phyloP scores from a whole-genome alignment of 805 yeast species.

The Hanseniaspora pseudoguilliermondii region DNA sequence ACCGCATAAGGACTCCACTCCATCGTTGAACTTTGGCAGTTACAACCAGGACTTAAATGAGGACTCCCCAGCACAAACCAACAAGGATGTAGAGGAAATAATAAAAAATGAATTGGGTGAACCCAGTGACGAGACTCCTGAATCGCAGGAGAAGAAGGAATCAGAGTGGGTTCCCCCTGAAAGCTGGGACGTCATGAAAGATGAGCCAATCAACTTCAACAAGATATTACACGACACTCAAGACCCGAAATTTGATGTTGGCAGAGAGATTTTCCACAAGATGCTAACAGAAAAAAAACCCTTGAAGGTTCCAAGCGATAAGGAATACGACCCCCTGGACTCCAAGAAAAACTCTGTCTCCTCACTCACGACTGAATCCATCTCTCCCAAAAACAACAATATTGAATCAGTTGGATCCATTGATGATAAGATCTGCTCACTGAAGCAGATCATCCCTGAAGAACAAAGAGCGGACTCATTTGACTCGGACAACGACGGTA shows the following conservation, averaged over 20 bases:
- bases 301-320: background rate
- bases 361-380: background rate
- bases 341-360: background rate
- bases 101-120: background rate
- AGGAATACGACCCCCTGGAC: background rate
- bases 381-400: background rate
- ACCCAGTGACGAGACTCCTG: background rate
- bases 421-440: background rate
- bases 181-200: conserved; percentile 13
- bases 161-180: conserved; percentile 11
- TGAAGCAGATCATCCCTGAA: background rate
- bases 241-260: background rate
- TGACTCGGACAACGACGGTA: conserved; percentile 12
- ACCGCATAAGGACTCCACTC: background rate
- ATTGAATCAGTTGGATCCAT: background rate
- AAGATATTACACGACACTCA: background rate
- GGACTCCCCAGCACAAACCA: background rate
- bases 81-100: background rate
- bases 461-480: conserved; percentile 11
- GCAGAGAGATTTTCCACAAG: background rate
- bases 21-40: background rate
- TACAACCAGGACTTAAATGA: background rate
- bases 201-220: background rate
- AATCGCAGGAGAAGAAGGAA: background rate
- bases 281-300: background rate